phyloP scores from a whole-genome alignment of 768 basidiomycete genomes.

The Floccularia luteovirens region DNA sequence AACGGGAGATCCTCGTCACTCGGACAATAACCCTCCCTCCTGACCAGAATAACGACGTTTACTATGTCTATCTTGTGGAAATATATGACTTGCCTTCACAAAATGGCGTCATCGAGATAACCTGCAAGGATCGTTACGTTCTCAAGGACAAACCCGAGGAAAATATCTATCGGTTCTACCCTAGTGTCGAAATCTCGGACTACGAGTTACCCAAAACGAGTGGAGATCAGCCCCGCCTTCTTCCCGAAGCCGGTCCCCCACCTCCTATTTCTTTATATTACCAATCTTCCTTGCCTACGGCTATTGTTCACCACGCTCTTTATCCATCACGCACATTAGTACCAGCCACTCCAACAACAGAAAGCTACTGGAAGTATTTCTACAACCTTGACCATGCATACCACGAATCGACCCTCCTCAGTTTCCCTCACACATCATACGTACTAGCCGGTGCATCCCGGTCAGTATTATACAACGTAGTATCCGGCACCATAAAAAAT shows the following conservation, averaged over 20 bases:
- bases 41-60: constrained; percentile 7
- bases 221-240: constrained; percentile 18
- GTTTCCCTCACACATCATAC: constrained; percentile 10
- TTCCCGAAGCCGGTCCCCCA: constrained; percentile 17
- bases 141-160: constrained; percentile 17
- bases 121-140: constrained; percentile 11
- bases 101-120: constrained; percentile 8
- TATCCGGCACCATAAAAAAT: constrained; percentile 20
- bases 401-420: constrained; percentile 5
- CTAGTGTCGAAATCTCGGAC: constrained; percentile 32
- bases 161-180: no score
- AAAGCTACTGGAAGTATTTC: no score
- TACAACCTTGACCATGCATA: constrained; percentile 13
- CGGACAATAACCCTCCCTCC: constrained; percentile 19
- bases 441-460: constrained; percentile 37
- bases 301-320: constrained; percentile 24
- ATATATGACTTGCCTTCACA: constrained; percentile 15
- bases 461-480: constrained; percentile 31
- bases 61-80: constrained; percentile 18
- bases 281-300: constrained; percentile 17
- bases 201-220: constrained; percentile 20
- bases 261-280: constrained; percentile 33
- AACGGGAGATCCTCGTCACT: constrained; percentile 43
- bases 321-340: constrained; percentile 6
- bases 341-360: constrained; percentile 2